phyloP scores from a whole-genome alignment of 1,284 basidiomycete genomes.

The Gastroboletus turbinatus region DNA sequence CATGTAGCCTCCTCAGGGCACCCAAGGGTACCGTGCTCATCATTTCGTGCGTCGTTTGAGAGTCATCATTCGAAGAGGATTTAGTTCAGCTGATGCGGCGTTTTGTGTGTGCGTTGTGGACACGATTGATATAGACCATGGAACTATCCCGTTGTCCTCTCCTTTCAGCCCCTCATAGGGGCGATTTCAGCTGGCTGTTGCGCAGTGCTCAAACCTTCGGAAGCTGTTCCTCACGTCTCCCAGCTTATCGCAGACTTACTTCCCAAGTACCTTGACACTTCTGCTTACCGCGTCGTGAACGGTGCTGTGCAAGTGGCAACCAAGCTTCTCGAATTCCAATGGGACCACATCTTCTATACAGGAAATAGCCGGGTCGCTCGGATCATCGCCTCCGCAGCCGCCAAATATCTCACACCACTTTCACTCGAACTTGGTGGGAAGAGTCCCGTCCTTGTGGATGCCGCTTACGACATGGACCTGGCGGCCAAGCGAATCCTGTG shows the following conservation, averaged over 20 bases:
- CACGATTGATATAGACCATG: constrained; percentile 38
- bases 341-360: constrained; percentile 56
- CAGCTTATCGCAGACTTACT: constrained; percentile 55
- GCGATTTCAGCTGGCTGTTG: constrained; percentile 66
- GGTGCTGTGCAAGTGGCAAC: constrained; percentile 55
- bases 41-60: constrained; percentile 28
- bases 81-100: not conserved
- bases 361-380: constrained; percentile 50
- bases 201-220: constrained; percentile 61
- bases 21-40: constrained; percentile 48
- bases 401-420: constrained; percentile 61
- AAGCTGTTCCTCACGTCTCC: constrained; percentile 50
- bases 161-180: constrained; percentile 51
- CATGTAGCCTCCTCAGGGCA: constrained; percentile 38
- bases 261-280: constrained; percentile 62
- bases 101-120: not conserved
- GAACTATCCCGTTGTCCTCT: constrained; percentile 58
- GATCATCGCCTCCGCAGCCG: constrained; percentile 62
- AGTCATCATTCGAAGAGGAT: too few species aligned
- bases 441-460: constrained; percentile 58
- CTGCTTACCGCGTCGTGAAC: constrained; percentile 50
- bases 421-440: constrained; percentile 72
- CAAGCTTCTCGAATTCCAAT: constrained; percentile 53
- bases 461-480: constrained; percentile 44
- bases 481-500: constrained; percentile 50